A percentile compares a stretch with the other conserved stretches of the same genome.
Evolutionary conservation across 495 filamentous ascomycete species (phyloP).

Genomic region (Xylaria flabelliformis): DNA sequence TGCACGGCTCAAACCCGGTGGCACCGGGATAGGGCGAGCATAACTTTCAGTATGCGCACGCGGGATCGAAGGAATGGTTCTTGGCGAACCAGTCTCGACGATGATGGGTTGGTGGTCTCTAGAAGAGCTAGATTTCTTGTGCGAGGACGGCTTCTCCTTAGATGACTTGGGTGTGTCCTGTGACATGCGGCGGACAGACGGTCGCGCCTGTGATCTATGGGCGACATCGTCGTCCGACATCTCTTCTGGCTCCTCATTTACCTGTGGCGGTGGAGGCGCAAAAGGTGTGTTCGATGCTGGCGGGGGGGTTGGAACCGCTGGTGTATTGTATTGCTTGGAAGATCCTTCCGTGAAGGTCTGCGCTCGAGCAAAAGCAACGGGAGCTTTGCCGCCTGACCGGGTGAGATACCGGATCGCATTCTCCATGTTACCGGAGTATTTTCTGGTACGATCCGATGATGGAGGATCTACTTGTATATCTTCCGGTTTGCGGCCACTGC

Average conservation of each 20-base stretch:
- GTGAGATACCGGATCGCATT: slow-evolving; percentile 38
- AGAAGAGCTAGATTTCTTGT: slow-evolving; percentile 39
- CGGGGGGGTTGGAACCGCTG: slow-evolving; percentile 45
- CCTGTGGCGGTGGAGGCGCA: slow-evolving; percentile 34
- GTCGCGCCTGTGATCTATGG: slow-evolving; percentile 43
- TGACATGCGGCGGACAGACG: slow-evolving; percentile 47
- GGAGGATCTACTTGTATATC: slow-evolving; percentile 25
- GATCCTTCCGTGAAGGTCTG: slow-evolving; percentile 39
- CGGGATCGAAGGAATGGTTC: slow-evolving; percentile 38
- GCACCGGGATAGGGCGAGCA: slow-evolving; percentile 30
- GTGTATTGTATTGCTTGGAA: slow-evolving; percentile 35
- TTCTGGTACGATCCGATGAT: slow-evolving; percentile 36
- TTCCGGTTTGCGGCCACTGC: slow-evolving; percentile 47
- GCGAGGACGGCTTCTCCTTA: slow-evolving; percentile 41
- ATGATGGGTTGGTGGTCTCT: slow-evolving; percentile 36
- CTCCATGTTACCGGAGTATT: slow-evolving; percentile 36
- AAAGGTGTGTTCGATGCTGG: slow-evolving; percentile 35
- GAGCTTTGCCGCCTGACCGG: slow-evolving; percentile 35
- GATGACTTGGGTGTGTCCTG: slow-evolving; percentile 47
- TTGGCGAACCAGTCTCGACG: slow-evolving; percentile 36
- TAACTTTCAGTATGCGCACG: slow-evolving; percentile 46
- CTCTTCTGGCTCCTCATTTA: slow-evolving; percentile 26
- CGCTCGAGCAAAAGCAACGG: slow-evolving; percentile 33
- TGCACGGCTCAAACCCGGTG: slow-evolving; percentile 31
- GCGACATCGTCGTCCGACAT: slow-evolving; percentile 35